A percentile compares a stretch with the other conserved stretches of the same genome.
Conservation (phyloP, 805 yeast species). For the baker's yeast (Saccharomyces cerevisiae) region DNA sequence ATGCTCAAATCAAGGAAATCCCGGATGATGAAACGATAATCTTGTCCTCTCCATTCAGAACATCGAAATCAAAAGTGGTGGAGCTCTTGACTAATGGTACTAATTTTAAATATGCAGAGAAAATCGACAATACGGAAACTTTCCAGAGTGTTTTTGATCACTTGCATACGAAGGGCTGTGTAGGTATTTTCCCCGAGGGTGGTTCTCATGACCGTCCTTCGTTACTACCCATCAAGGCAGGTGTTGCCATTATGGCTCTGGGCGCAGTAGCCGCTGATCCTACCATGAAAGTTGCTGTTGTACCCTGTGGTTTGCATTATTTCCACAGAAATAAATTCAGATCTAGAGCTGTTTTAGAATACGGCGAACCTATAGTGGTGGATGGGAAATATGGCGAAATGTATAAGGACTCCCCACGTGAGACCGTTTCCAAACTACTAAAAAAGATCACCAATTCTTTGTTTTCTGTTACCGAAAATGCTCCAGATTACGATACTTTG, state of each 20-base stretch:
- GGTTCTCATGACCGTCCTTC: constrained; percentile 96
- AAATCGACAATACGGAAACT: constrained; percentile 74
- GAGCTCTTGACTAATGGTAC: constrained; percentile 49
- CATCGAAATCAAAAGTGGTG: constrained; percentile 32
- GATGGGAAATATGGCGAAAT: constrained; percentile 48
- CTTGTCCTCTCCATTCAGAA: constrained; percentile 61
- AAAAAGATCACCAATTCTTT: constrained; percentile 68
- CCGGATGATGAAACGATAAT: constrained; percentile 62
- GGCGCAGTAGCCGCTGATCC: constrained; percentile 83
- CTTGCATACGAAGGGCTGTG: constrained; percentile 65
- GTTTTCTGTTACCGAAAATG: constrained; percentile 83
- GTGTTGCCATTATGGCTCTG: constrained; percentile 95
- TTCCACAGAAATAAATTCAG: constrained; percentile 91
- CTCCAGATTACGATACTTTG: constrained; percentile 86
- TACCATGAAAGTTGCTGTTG: constrained; percentile 66
- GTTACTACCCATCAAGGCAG: constrained; percentile 86
- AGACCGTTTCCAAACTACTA: constrained; percentile 64
- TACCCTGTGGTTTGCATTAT: constrained; percentile 94
- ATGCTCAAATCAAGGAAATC: constrained; percentile 59
- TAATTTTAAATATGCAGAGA: constrained; percentile 62
- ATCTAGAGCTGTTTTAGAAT: constrained; percentile 87
- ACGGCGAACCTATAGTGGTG: constrained; percentile 78
- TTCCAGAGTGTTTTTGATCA: constrained; percentile 78
- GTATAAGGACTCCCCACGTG: constrained; percentile 62
- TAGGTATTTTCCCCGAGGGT: constrained; percentile 96